A percentile compares a stretch with the other conserved stretches of the same genome.
Evolutionary conservation across 129 eudicot genomes (phyloP).

Genomic region (Tanacetum coccineum): DNA sequence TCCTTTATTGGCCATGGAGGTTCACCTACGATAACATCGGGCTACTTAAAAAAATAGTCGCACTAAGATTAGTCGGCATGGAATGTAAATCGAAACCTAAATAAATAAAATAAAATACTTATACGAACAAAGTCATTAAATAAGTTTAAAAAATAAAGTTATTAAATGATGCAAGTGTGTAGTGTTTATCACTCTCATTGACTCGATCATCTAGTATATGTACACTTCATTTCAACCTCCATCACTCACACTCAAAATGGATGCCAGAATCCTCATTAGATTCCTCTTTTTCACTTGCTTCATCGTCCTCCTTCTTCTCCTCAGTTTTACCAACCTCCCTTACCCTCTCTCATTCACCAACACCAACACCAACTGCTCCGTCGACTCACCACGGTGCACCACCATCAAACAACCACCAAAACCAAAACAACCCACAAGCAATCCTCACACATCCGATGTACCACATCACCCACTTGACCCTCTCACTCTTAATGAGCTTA

Average conservation of each 20-base stretch:
- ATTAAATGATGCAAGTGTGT: no score
- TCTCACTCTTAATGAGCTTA: slow-evolving; percentile 65
- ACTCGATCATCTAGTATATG: not conserved
- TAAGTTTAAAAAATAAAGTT: no score
- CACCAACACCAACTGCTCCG: slow-evolving; percentile 28
- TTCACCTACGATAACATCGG: no score
- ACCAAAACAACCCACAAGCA: slow-evolving; percentile 30
- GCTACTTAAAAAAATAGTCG: no score
- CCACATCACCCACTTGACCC: slow-evolving; percentile 98
- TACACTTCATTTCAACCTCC: slow-evolving; percentile 9
- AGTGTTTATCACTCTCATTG: not conserved
- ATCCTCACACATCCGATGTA: slow-evolving; percentile 51
- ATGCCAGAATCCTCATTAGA: slow-evolving; percentile 44
- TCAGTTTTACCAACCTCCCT: slow-evolving; percentile 45
- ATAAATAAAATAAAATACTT: no score
- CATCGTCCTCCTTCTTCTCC: slow-evolving; percentile 41
- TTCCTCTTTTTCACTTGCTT: slow-evolving; percentile 40
- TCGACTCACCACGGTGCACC: slow-evolving; percentile 39
- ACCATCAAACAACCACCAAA: slow-evolving; percentile 30
- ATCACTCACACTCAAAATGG: slow-evolving; percentile 38
- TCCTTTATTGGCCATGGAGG: no score
- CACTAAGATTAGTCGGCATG: no score
- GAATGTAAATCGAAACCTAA: no score
- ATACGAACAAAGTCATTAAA: no score
- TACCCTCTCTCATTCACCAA: slow-evolving; percentile 1